A percentile compares a stretch with the other conserved stretches of the same genome.
These are phyloP conservation scores for Claviceps digitariae DNA, from an alignment of 2,329 filamentous ascomycete species.

Conservation along the genomic window DNA sequence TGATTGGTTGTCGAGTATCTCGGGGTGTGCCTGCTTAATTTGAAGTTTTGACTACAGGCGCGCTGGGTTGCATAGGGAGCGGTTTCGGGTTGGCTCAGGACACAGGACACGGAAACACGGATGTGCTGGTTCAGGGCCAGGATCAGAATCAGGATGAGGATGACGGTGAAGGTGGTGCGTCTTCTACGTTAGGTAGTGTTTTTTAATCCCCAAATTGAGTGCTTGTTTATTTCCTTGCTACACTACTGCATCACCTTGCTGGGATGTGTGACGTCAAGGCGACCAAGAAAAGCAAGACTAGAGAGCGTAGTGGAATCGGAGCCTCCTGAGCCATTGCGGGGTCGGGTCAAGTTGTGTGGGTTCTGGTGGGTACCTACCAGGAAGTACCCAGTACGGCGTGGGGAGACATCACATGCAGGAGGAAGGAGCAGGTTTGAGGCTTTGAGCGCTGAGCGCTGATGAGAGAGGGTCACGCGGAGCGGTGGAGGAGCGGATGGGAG, in stretches of 20 bases:
- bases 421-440: no score
- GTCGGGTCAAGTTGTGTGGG: no score
- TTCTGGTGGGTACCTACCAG: no score
- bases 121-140: not conserved
- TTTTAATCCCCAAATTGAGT: conserved; percentile 3
- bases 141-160: not conserved
- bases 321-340: not conserved
- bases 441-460: no score
- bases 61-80: not conserved
- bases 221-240: conserved; percentile 5
- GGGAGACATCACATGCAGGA: no score
- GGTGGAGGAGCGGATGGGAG: no score
- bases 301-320: not conserved
- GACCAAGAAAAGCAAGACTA: no score
- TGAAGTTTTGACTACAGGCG: not conserved
- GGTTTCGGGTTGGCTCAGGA: no score
- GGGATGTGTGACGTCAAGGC: not conserved
- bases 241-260: not conserved
- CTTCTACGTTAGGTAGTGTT: not conserved
- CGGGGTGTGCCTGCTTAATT: not conserved
- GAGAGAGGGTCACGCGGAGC: no score
- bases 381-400: no score
- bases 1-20: not conserved
- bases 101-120: not conserved
- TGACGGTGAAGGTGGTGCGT: not conserved